These are phyloP conservation scores for Trichomonas vaginalis DNA, from an alignment of 208 protist species.

Conservation along the genomic window DNA sequence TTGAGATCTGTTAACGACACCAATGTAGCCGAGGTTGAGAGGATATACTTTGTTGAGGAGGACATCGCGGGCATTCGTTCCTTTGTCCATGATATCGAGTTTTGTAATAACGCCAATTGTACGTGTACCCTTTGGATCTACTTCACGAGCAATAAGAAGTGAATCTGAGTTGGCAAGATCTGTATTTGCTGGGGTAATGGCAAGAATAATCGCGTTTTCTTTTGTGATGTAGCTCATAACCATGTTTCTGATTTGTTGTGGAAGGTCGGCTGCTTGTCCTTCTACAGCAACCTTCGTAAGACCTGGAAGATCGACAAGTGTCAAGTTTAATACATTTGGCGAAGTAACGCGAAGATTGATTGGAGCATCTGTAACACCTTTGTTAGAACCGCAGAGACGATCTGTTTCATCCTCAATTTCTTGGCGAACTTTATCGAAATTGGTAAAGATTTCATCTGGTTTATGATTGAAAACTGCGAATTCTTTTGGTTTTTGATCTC, in stretches of 20 bases:
- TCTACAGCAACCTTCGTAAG: constrained; percentile 87
- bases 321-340: constrained; percentile 78
- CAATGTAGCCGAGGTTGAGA: constrained; percentile 83
- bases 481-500: constrained; percentile 35
- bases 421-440: constrained; percentile 75
- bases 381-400: constrained; percentile 69
- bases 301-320: constrained; percentile 96
- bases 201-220: constrained; percentile 87
- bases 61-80: constrained; percentile 89
- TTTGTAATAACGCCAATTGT: constrained; percentile 18
- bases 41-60: constrained; percentile 69
- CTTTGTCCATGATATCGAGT: constrained; percentile 36
- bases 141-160: constrained; percentile 74
- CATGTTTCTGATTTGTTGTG: constrained; percentile 82
- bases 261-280: constrained; percentile 90
- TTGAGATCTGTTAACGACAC: constrained; percentile 89
- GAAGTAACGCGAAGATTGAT: constrained; percentile 90
- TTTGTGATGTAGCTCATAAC: constrained; percentile 76
- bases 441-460: constrained; percentile 63
- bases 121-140: not conserved
- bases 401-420: constrained; percentile 81
- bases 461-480: constrained; percentile 60
- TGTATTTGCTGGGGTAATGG: constrained; percentile 86
- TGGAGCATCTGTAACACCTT: constrained; percentile 73
- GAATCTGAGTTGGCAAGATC: constrained; percentile 97